Evolutionary conservation across 2,329 filamentous ascomycete genomes (phyloP).

Genomic region (Hypoxylon sp.): DNA sequence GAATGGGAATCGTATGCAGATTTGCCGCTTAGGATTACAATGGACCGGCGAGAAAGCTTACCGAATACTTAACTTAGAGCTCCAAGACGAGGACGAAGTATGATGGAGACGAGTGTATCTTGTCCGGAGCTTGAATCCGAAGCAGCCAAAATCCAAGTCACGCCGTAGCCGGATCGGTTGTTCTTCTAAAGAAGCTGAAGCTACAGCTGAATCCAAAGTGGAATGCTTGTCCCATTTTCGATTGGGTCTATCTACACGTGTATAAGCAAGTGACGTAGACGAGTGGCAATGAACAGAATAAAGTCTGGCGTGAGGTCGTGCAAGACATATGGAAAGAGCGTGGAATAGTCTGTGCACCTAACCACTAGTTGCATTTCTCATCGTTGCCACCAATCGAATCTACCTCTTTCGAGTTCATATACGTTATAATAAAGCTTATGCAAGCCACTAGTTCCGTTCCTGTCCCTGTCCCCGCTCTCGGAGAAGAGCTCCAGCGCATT

Average conservation of each 20-base stretch:
- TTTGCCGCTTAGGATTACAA: background rate
- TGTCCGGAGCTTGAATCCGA: background rate
- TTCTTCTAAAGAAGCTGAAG: too few species aligned
- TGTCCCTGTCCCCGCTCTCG: slow-evolving; percentile 20
- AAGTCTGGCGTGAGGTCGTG: too few species aligned
- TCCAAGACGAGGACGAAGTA: background rate
- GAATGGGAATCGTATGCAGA: background rate
- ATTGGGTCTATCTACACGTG: too few species aligned
- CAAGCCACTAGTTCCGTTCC: slow-evolving; percentile 5
- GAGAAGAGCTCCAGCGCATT: slow-evolving; percentile 23
- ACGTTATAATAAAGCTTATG: slow-evolving; percentile 3
- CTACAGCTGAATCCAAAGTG: background rate
- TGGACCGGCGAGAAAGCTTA: background rate
- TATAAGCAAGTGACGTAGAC: slow-evolving; percentile 5
- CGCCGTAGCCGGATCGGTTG: background rate
- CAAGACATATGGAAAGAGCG: too few species aligned
- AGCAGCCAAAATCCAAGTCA: background rate
- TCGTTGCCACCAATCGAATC: too few species aligned
- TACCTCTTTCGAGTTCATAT: background rate
- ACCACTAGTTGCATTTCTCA: too few species aligned
- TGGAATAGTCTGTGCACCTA: too few species aligned
- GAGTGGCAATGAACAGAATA: slow-evolving; percentile 1
- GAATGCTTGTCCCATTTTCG: background rate
- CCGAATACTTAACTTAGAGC: background rate
- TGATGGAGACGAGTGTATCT: too few species aligned